Evolutionary conservation across 805 yeast genomes (phyloP), one percentile per base, ranked within the genome.

Genomic region (Debaryomyces castellii): DNA sequence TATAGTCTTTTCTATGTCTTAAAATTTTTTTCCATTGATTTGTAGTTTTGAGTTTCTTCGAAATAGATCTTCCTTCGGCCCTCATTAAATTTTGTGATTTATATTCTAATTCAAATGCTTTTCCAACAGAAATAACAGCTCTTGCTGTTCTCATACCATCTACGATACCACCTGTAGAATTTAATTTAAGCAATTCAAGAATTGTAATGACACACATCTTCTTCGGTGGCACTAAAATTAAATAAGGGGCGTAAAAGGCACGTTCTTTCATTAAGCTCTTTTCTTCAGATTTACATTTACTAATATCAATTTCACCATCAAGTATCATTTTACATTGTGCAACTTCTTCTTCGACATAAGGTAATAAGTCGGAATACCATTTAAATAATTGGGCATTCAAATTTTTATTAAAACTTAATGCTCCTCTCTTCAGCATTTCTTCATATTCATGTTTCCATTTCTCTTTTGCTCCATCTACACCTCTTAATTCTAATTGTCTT

Each of bases 371-470:
- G 43, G 76, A 75, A 52, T 85, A 85, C 99, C 99, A 94, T 48
- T 80, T 79, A 80, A 89, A 94, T 33, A 94, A 67, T 52, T 83
- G 82, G 1, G 82, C 83, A 47, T 89, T 90, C 33, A 91, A 69
- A 10, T 81, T 77, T 47, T 81, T 78, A 39, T 81, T 78, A 32
- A 82, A 63, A 3, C 80, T 62, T 43, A 78, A 58, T 10, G 75
- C 81, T 18, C 89, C 89, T 52, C 85, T 74, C 40, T 76, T 73
- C 47, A 73, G 72, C 58, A 82, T 74, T 43, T 79, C 82, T 55
- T 89, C 95, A 54, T 80, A 85, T 51, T 84, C 91, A 53, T 83
- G 84, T 60, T 81, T 84, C 99, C 99, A 92, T 62, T 87, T 85
- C 57, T 85, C 89, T 51, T 80, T 81, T 0, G 98, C 96, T 1